Evolutionary conservation across 257 asterid species (phyloP).

Genomic region (Voacanga thouarsii): DNA sequence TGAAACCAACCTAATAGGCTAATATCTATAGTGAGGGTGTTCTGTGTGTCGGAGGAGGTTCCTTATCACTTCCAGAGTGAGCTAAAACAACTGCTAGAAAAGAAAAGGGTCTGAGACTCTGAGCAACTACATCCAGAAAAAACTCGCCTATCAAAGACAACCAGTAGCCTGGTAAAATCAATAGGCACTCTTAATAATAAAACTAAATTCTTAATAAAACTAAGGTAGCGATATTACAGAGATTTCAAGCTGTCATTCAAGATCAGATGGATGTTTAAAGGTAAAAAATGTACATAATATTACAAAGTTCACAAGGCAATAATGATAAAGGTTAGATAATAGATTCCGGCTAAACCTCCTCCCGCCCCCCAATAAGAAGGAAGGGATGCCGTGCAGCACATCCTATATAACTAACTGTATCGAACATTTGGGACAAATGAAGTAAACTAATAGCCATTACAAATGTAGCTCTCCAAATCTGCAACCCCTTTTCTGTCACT

Average conservation of each 20-base stretch:
- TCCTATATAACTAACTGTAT: background rate
- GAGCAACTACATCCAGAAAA: background rate
- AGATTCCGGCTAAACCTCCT: background rate
- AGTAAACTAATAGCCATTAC: background rate
- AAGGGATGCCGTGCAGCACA: background rate
- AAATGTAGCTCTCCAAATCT: background rate
- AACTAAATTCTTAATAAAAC: background rate
- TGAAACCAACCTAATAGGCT: too few relatives aligned
- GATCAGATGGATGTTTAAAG: constrained; percentile 2
- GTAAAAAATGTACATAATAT: constrained; percentile 19
- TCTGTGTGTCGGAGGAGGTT: background rate
- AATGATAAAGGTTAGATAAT: constrained; percentile 12
- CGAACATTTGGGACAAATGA: background rate
- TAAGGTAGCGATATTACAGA: constrained; percentile 2
- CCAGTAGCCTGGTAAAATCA: background rate
- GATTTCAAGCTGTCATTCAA: background rate
- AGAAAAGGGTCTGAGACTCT: too few relatives aligned
- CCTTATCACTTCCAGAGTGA: background rate
- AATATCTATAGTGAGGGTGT: too few relatives aligned
- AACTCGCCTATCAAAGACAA: background rate
- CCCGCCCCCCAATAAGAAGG: constrained; percentile 3
- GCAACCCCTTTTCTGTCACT: constrained; percentile 3
- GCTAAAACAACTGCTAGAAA: background rate
- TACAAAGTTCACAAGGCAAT: constrained; percentile 17
- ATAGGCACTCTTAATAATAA: background rate